These are phyloP conservation scores for Alternaria viburni DNA, from an alignment of 2,329 filamentous ascomycete genomes.

Conservation along the genomic window DNA sequence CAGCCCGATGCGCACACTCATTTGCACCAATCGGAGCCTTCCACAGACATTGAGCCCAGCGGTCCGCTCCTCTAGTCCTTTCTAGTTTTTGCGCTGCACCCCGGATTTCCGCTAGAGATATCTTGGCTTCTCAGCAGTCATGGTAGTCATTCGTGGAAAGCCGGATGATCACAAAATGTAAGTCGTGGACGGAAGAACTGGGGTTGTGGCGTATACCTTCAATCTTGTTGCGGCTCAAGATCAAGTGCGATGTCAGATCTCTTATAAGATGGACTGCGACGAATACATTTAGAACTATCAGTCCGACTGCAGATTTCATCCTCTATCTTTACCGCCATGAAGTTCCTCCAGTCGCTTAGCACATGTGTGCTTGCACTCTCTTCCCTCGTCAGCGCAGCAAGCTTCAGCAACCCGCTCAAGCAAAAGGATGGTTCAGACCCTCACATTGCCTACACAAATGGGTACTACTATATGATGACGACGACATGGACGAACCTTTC, in stretches of 20 bases:
- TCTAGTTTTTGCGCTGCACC: neutral
- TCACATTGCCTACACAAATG: slow-evolving; percentile 59
- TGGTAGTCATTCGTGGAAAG: neutral
- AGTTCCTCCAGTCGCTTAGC: slow-evolving; percentile 19
- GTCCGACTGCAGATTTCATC: neutral
- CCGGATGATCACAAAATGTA: neutral
- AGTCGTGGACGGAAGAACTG: neutral
- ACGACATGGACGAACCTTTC: slow-evolving; percentile 64
- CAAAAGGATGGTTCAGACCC: slow-evolving; percentile 60
- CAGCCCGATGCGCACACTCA: slow-evolving; percentile 1
- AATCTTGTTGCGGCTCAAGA: neutral
- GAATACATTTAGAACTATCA: neutral
- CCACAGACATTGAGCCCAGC: neutral
- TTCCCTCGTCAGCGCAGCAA: slow-evolving; percentile 37
- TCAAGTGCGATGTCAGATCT: neutral
- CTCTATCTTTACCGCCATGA: slow-evolving; percentile 10
- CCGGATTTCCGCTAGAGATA: neutral
- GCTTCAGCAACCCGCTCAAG: slow-evolving; percentile 62
- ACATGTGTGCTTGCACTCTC: slow-evolving; percentile 23
- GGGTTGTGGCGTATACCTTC: neutral
- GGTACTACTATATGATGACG: slow-evolving; percentile 64
- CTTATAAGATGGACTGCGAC: neutral
- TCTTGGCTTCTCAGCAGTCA: neutral
- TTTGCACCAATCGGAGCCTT: slow-evolving; percentile 20
- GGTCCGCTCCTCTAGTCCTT: neutral